Evolutionary conservation across 352 stramenopile genomes (phyloP).

Genomic region (Pythium pyrilobum): DNA sequence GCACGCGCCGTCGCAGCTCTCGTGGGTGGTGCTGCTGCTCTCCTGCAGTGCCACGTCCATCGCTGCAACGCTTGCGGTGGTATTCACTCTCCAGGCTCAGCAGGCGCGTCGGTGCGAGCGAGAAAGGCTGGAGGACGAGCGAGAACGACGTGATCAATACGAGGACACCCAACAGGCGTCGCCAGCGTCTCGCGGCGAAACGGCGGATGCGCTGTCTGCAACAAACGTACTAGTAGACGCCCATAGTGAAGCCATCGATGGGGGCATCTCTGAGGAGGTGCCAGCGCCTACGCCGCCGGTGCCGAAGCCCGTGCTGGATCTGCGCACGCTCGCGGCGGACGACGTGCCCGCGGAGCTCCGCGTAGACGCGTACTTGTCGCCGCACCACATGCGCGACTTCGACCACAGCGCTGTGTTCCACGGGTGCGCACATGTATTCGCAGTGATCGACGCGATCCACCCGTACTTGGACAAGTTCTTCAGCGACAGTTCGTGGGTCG

Average conservation of each 20-base stretch:
- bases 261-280: too few relatives aligned
- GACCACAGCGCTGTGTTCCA: slow-evolving; percentile 51
- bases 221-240: too few relatives aligned
- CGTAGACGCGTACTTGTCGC: slow-evolving; percentile 44
- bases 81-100: slow-evolving; percentile 17
- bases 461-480: slow-evolving; percentile 55
- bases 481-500: slow-evolving; percentile 6
- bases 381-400: slow-evolving; percentile 36
- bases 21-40: slow-evolving; percentile 30
- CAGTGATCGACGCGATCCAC: slow-evolving; percentile 56
- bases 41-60: slow-evolving; percentile 34
- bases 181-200: not conserved
- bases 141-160: not conserved
- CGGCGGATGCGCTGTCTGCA: too few relatives aligned
- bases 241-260: too few relatives aligned
- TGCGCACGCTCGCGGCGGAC: slow-evolving; percentile 18
- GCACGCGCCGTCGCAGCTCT: slow-evolving; percentile 9
- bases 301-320: slow-evolving; percentile 20
- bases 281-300: not conserved
- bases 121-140: not conserved
- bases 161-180: not conserved
- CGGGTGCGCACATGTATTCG: slow-evolving; percentile 49
- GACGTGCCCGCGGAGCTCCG: slow-evolving; percentile 37
- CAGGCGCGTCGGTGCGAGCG: not conserved
- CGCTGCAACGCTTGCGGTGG: slow-evolving; percentile 28